These are phyloP conservation scores for Asclepias syriaca DNA, from an alignment of 257 asterid species.

Conservation along the genomic window DNA sequence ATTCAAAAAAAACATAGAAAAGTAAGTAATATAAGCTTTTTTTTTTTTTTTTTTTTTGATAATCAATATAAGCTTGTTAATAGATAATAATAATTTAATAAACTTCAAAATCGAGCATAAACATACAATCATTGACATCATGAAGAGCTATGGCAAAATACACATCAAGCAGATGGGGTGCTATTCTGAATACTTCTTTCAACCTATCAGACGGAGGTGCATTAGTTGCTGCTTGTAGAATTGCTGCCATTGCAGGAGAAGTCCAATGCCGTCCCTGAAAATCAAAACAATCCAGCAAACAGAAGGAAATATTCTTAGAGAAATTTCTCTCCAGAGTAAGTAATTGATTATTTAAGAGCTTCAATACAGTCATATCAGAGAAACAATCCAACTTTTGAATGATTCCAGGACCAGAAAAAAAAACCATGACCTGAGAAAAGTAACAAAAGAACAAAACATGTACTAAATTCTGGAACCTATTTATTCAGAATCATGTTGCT, in stretches of 20 bases:
- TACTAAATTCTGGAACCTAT: not conserved
- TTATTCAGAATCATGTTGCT: not conserved
- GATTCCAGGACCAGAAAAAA: not conserved
- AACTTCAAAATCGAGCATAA: slow-evolving; percentile 21
- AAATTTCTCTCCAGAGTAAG: not conserved
- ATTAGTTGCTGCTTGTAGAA: slow-evolving; percentile 58
- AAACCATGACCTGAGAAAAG: not conserved
- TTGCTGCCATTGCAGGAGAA: slow-evolving; percentile 83
- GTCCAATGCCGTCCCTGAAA: slow-evolving; percentile 96
- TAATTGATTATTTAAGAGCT: not conserved
- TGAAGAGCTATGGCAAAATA: slow-evolving; percentile 61
- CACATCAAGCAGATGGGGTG: slow-evolving; percentile 75
- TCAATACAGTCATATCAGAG: not conserved
- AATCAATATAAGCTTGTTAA: not conserved
- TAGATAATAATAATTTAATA: slow-evolving; percentile 12
- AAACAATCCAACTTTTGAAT: not conserved
- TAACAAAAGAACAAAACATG: not conserved
- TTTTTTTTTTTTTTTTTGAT: no score
- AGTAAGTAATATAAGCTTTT: not conserved
- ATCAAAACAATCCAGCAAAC: slow-evolving; percentile 19
- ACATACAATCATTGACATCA: slow-evolving; percentile 70
- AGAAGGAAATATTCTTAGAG: slow-evolving; percentile 12
- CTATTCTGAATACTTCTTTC: slow-evolving; percentile 66
- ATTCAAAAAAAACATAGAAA: not conserved
- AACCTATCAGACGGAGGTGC: slow-evolving; percentile 67